phyloP scores from a whole-genome alignment of 208 protist species.

The Angomonas ambiguus region DNA sequence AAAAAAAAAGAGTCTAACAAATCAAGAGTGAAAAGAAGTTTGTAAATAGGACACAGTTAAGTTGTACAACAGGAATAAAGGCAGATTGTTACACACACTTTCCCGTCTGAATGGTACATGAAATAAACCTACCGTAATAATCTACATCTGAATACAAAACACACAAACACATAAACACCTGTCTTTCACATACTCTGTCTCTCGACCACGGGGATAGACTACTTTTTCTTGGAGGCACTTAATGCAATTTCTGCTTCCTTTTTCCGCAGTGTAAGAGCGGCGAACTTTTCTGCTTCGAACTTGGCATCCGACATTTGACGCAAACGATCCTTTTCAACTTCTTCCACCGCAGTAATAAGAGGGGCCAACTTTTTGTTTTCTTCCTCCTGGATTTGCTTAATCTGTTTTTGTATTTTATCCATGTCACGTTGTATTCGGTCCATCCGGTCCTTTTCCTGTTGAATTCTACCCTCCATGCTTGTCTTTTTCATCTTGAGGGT shows the following conservation, averaged over 20 bases:
- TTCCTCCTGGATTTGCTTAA: slow-evolving; percentile 69
- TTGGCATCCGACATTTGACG: slow-evolving; percentile 65
- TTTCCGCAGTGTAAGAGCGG: slow-evolving; percentile 39
- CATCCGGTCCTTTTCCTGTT: slow-evolving; percentile 73
- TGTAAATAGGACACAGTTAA: not conserved
- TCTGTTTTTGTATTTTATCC: slow-evolving; percentile 71
- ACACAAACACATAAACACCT: not conserved
- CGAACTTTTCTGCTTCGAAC: slow-evolving; percentile 74
- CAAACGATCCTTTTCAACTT: slow-evolving; percentile 47
- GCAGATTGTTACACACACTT: not conserved
- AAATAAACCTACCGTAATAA: not conserved
- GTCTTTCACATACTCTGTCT: too few relatives aligned
- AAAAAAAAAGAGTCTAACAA: slow-evolving; percentile 12
- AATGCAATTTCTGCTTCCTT: slow-evolving; percentile 69
- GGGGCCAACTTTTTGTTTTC: slow-evolving; percentile 57
- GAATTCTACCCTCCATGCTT: slow-evolving; percentile 67
- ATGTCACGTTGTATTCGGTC: slow-evolving; percentile 71
- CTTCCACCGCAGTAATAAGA: slow-evolving; percentile 48
- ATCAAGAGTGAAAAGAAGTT: not conserved
- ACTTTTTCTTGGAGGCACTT: slow-evolving; percentile 16
- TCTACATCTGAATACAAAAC: not conserved
- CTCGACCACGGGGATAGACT: not conserved
- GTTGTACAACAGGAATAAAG: not conserved
- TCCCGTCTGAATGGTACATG: not conserved
- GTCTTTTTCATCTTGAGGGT: slow-evolving; percentile 55